These are phyloP conservation scores for Phlyctochytrium arcticum DNA, from an alignment of 192 early-diverging fungal genomes.

Conservation along the genomic window DNA sequence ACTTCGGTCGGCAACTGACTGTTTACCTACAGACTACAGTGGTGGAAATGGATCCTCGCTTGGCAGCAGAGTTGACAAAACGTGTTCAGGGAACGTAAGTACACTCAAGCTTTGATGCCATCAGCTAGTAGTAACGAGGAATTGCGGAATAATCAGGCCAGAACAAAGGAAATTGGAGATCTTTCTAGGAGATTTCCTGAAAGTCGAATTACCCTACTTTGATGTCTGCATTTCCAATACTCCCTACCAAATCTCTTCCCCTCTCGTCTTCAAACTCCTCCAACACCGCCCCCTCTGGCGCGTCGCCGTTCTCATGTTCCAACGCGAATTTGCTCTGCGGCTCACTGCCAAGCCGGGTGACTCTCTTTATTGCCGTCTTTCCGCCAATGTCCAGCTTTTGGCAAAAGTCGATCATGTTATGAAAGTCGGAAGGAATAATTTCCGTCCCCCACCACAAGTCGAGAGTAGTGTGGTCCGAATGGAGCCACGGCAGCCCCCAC, in stretches of 20 bases:
- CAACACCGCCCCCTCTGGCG: constrained; percentile 74
- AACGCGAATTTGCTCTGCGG: constrained; percentile 95
- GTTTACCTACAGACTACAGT: constrained; percentile 64
- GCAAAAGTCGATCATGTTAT: constrained; percentile 94
- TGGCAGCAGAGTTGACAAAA: constrained; percentile 95
- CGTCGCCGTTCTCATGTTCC: constrained; percentile 97
- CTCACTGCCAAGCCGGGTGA: constrained; percentile 93
- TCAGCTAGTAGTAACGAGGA: background rate
- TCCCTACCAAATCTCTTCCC: constrained; percentile 96
- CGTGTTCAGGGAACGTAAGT: constrained; percentile 91
- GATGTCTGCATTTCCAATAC: constrained; percentile 98
- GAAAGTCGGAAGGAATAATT: constrained; percentile 98
- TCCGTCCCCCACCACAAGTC: constrained; percentile 94
- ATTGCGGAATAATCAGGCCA: constrained; percentile 39
- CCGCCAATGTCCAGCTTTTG: constrained; percentile 90
- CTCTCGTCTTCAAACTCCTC: constrained; percentile 92
- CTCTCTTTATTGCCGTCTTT: constrained; percentile 83
- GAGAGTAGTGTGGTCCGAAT: constrained; percentile 93
- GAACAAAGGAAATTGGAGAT: constrained; percentile 85
- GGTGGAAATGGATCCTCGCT: constrained; percentile 93
- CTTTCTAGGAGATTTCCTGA: constrained; percentile 97
- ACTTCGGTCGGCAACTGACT: too few species aligned
- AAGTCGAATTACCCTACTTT: constrained; percentile 94
- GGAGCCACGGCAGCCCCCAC: constrained; percentile 90
- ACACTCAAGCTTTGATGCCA: background rate